These are phyloP conservation scores for Aspergillus indologenus DNA, from an alignment of 495 filamentous ascomycete species.

Conservation along the genomic window DNA sequence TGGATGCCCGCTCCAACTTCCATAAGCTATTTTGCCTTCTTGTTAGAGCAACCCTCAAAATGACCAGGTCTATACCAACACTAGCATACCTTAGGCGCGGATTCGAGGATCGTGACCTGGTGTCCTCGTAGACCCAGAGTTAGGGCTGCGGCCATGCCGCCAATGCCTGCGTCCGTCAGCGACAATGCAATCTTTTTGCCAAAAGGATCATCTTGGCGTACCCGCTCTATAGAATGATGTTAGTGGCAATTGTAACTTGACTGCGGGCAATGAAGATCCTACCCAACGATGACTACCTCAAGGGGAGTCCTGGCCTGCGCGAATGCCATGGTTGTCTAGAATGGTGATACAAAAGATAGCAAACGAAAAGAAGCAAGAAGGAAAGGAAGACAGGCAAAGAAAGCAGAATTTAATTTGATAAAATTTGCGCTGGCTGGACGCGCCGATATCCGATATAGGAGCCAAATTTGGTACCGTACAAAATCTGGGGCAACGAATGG, in stretches of 20 bases:
- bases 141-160: slow-evolving; percentile 63
- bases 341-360: not conserved
- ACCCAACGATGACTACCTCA: slow-evolving; percentile 37
- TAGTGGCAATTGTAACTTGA: slow-evolving; percentile 13
- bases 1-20: slow-evolving; percentile 80
- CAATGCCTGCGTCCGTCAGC: slow-evolving; percentile 58
- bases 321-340: slow-evolving; percentile 18
- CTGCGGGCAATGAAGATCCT: slow-evolving; percentile 10
- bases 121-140: slow-evolving; percentile 54
- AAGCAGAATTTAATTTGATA: not conserved
- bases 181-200: slow-evolving; percentile 15
- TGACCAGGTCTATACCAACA: not conserved
- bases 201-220: slow-evolving; percentile 20
- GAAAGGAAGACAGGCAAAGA: not conserved
- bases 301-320: slow-evolving; percentile 27
- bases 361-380: not conserved
- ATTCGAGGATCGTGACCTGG: slow-evolving; percentile 37
- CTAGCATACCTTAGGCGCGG: slow-evolving; percentile 33
- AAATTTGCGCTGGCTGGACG: slow-evolving; percentile 1
- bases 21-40: slow-evolving; percentile 34
- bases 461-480: slow-evolving; percentile 3
- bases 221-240: slow-evolving; percentile 27
- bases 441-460: not conserved
- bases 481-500: not conserved
- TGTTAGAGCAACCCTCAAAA: not conserved